Evolutionary conservation across 1,139 yeast species (phyloP), one percentile per base, ranked within the genome.

Genomic region (Geotrichum restrictum): DNA sequence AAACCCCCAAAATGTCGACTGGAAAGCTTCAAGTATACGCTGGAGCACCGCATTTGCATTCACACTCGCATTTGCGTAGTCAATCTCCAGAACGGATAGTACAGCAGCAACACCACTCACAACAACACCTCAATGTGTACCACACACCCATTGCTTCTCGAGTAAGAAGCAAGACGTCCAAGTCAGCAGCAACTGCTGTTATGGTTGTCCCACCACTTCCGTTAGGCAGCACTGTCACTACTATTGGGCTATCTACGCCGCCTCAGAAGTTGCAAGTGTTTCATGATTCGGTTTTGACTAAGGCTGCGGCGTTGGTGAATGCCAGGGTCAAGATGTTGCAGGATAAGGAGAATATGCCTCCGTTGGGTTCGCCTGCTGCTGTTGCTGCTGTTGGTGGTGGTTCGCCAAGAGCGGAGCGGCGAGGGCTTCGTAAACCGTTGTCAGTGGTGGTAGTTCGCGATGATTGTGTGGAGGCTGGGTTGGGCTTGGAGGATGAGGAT

Each of bases 311-410:
- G 16, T 19, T 51, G n/a, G 41, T 51, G 11, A 42, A 51, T 18
- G 54, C 54, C 14, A 40, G 40, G 29, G 45, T 46, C 13, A 43
- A 45, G 21, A 21, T 40, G 27, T 32, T 51, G 8, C 48, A 37
- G 34, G 54, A 51, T 21, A 51, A 51, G 42, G 54, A 51, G 22
- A 51, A 51, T 22, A 36, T 51, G 16, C 42, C 44, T 7, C 51
- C 54, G 7, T 33, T 39, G 4, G 39, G 24, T n/a, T 37, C 48
- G 10, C 52, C 44, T 14, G 43, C 16, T 11, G 21, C 36, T n/a
- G 16, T 7, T 18, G 13, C 45, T 8, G 24, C 36, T n/a, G n/a
- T n/a, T n/a, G n/a, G n/a, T n/a, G n/a, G n/a, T n/a, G 33, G 8
- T n/a, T n/a, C n/a, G n/a, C n/a, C n/a, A n/a, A n/a, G n/a, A n/a